These are phyloP conservation scores for Backusella westeae DNA, from an alignment of 192 early-diverging fungal genomes.

Conservation along the genomic window DNA sequence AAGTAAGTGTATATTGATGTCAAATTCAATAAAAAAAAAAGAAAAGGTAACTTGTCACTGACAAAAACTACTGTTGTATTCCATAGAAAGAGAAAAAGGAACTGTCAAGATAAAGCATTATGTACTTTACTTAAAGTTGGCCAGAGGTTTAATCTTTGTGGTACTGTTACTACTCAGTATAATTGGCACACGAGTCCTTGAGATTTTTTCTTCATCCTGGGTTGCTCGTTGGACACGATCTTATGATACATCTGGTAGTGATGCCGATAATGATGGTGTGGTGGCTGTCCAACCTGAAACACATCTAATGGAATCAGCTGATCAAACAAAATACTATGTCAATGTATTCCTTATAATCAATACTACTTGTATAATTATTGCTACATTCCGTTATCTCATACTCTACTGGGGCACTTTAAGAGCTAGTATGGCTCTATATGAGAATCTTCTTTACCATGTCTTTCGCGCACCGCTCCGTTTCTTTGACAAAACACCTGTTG, in stretches of 20 bases:
- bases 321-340: slow-evolving; percentile 43
- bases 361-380: slow-evolving; percentile 19
- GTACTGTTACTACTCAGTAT: slow-evolving; percentile 42
- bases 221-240: slow-evolving; percentile 56
- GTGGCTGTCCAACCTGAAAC: slow-evolving; percentile 9
- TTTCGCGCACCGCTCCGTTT: slow-evolving; percentile 75
- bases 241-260: background rate
- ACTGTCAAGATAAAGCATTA: slow-evolving; percentile 76
- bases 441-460: slow-evolving; percentile 53
- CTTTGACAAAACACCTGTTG: slow-evolving; percentile 84
- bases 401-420: slow-evolving; percentile 42
- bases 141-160: slow-evolving; percentile 61
- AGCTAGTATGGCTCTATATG: slow-evolving; percentile 57
- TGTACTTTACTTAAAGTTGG: slow-evolving; percentile 66
- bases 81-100: slow-evolving; percentile 65
- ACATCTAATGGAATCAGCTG: background rate
- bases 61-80: background rate
- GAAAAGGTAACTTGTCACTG: background rate
- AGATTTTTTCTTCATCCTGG: slow-evolving; percentile 59
- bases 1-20: slow-evolving; percentile 4
- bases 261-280: background rate
- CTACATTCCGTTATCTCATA: slow-evolving; percentile 22
- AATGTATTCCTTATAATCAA: slow-evolving; percentile 54
- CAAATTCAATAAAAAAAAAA: background rate
- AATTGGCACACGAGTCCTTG: slow-evolving; percentile 40